Conservation (phyloP, 2,329 filamentous ascomycete genomes). For the Neoscytalidium dimidiatum region DNA sequence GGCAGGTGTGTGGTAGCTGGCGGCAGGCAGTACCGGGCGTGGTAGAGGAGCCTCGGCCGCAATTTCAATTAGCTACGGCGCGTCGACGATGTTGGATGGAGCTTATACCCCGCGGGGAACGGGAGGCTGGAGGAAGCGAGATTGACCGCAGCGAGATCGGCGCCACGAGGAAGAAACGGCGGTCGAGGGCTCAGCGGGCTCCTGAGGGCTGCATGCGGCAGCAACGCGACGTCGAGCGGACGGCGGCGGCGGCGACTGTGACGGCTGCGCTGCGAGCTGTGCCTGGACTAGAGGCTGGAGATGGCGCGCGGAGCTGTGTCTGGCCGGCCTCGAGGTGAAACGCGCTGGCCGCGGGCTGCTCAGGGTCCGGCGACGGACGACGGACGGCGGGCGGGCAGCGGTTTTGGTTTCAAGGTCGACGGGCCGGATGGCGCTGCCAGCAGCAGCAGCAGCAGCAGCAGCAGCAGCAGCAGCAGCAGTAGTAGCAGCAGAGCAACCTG, state of each 20-base stretch:
- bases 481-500: not conserved
- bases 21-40: not conserved
- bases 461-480: not conserved
- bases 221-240: too few relatives aligned
- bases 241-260: too few relatives aligned
- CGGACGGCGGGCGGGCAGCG: not conserved
- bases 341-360: not conserved
- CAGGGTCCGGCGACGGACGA: not conserved
- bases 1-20: not conserved
- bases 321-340: not conserved
- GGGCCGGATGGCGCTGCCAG: not conserved
- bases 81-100: not conserved
- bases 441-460: not conserved
- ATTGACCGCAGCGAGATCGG: slow-evolving; percentile 13
- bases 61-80: not conserved
- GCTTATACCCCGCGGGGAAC: not conserved
- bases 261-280: not conserved
- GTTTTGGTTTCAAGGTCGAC: too few relatives aligned
- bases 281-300: slow-evolving; percentile 1
- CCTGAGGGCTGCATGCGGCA: slow-evolving; percentile 13
- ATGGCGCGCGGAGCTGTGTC: not conserved
- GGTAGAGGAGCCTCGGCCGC: not conserved
- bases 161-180: not conserved
- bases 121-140: slow-evolving; percentile 5
- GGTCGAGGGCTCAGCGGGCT: not conserved